phyloP scores from a whole-genome alignment of 2,329 filamentous ascomycete species.

The Epichloe festucae region DNA sequence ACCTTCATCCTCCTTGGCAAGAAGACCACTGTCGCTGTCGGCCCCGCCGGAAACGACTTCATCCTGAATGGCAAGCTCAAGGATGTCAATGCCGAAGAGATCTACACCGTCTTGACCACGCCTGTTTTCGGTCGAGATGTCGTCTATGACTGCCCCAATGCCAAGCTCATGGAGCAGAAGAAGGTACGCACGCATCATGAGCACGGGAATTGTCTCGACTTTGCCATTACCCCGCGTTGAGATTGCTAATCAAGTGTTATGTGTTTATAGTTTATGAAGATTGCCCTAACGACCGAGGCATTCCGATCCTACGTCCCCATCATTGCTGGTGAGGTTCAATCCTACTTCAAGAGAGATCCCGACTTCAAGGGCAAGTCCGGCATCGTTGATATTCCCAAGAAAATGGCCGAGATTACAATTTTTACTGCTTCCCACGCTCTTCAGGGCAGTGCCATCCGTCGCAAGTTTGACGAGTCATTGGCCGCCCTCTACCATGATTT shows the following conservation, averaged over 20 bases:
- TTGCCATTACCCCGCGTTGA: neutral
- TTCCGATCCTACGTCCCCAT: constrained; percentile 66
- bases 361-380: constrained; percentile 57
- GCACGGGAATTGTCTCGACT: neutral
- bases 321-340: constrained; percentile 60
- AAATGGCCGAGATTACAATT: constrained; percentile 77
- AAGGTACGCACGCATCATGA: constrained; percentile 42
- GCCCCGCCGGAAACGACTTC: constrained; percentile 76
- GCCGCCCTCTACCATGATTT: constrained; percentile 78
- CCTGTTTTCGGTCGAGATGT: constrained; percentile 72
- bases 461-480: constrained; percentile 66
- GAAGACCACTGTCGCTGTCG: constrained; percentile 77
- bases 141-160: constrained; percentile 81
- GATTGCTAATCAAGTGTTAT: neutral
- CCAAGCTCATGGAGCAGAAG: constrained; percentile 93
- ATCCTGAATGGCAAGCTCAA: constrained; percentile 83
- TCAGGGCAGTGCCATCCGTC: constrained; percentile 72
- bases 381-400: constrained; percentile 56
- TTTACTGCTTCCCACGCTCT: constrained; percentile 80
- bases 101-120: constrained; percentile 66
- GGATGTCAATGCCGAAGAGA: constrained; percentile 82
- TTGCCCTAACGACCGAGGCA: constrained; percentile 61
- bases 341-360: constrained; percentile 56
- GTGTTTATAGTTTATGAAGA: constrained; percentile 58
- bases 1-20: constrained; percentile 80